Evolutionary conservation across 2,329 filamentous ascomycete genomes (phyloP).

Genomic region (Leptodontidium sp.): DNA sequence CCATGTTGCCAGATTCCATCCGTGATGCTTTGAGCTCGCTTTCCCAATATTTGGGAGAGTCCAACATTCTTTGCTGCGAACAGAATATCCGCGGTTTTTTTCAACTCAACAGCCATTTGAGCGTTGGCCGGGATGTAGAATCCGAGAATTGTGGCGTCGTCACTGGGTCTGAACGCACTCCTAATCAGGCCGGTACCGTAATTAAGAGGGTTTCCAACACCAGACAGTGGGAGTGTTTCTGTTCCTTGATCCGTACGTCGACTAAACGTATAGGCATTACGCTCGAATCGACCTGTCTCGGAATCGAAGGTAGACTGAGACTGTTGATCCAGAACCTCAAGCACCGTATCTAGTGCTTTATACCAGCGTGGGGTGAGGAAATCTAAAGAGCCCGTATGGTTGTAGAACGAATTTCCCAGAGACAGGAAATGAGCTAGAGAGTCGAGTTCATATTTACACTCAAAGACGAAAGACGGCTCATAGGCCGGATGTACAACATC

Average conservation of each 20-base stretch:
- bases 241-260: constrained; percentile 82
- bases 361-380: constrained; percentile 85
- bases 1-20: constrained; percentile 86
- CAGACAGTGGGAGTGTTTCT: constrained; percentile 84
- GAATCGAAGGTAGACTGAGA: constrained; percentile 81
- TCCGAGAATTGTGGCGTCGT: constrained; percentile 92
- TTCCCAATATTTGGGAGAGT: constrained; percentile 63
- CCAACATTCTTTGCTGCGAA: constrained; percentile 60
- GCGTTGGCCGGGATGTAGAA: constrained; percentile 97
- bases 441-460: constrained; percentile 99
- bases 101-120: constrained; percentile 91
- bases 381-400: constrained; percentile 77
- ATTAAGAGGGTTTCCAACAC: constrained; percentile 91
- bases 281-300: constrained; percentile 67
- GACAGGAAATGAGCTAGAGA: constrained; percentile 92
- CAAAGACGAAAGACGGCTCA: constrained; percentile 86
- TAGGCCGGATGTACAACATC: constrained; percentile 88
- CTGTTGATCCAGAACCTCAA: constrained; percentile 80
- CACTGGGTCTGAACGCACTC: constrained; percentile 92
- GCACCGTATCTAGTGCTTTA: constrained; percentile 75
- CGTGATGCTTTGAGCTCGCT: constrained; percentile 69
- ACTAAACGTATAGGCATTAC: constrained; percentile 88
- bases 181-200: constrained; percentile 84
- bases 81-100: constrained; percentile 77
- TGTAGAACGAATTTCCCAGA: constrained; percentile 85